Percentiles rank a stretch among this genome's conserved stretches.
phyloP scores from a whole-genome alignment of 2,329 filamentous ascomycete genomes.

The Capronia americana region DNA sequence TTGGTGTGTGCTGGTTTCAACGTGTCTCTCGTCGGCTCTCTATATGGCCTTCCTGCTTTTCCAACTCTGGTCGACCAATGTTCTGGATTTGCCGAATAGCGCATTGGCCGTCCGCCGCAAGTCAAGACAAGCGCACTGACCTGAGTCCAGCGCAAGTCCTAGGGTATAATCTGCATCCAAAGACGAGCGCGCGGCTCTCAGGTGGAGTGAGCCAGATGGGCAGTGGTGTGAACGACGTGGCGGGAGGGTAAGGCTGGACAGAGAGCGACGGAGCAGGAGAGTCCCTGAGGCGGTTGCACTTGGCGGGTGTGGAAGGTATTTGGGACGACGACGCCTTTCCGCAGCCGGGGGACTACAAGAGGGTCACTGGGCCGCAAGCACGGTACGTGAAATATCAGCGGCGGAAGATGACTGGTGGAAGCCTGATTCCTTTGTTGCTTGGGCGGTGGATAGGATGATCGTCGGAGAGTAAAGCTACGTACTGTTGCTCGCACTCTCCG shows the following conservation, averaged over 20 bases:
- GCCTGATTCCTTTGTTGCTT: constrained; percentile 6
- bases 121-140: constrained; percentile 23
- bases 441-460: constrained; percentile 25
- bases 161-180: constrained; percentile 25
- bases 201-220: constrained; percentile 21
- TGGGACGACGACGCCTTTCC: constrained; percentile 8
- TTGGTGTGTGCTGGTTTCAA: constrained; percentile 9
- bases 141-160: constrained; percentile 24
- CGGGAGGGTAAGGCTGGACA: constrained; percentile 6
- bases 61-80: constrained; percentile 24
- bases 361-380: constrained; percentile 11
- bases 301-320: constrained; percentile 18
- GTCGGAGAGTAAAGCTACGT: constrained; percentile 20
- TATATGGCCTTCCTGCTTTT: constrained; percentile 23
- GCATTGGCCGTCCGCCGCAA: constrained; percentile 29
- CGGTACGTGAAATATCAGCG: constrained; percentile 2
- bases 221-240: constrained; percentile 3
- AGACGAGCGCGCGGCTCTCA: constrained; percentile 10
- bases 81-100: constrained; percentile 28
- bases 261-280: constrained; percentile 12
- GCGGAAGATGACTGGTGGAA: constrained; percentile 15
- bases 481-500: not conserved
- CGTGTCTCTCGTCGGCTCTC: not conserved
- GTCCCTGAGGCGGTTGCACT: constrained; percentile 9
- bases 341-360: constrained; percentile 11